A percentile compares a stretch with the other conserved stretches of the same genome.
These are phyloP conservation scores for Flammula alnicola DNA, from an alignment of 1,284 basidiomycete genomes.

Conservation along the genomic window DNA sequence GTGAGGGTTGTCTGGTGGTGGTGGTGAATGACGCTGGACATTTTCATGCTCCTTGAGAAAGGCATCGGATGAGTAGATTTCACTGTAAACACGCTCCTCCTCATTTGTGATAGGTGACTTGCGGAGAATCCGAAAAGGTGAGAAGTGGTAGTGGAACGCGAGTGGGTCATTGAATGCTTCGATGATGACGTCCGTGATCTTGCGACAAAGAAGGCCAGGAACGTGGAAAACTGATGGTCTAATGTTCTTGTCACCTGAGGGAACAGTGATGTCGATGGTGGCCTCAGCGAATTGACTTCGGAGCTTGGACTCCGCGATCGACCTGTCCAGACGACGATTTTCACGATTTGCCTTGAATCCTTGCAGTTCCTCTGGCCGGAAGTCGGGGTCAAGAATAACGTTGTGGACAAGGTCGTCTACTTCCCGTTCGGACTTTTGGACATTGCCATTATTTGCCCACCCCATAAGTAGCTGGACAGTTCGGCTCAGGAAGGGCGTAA, in stretches of 20 bases:
- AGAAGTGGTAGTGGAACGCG: conserved; percentile 29
- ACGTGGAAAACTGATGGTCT: conserved; percentile 24
- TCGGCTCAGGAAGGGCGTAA: neutral
- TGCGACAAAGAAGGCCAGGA: conserved; percentile 31
- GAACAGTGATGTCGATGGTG: conserved; percentile 30
- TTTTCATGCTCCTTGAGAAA: conserved; percentile 29
- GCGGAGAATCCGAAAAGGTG: conserved; percentile 32
- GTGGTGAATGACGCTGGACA: conserved; percentile 18
- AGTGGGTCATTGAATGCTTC: conserved; percentile 29
- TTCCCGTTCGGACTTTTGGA: conserved; percentile 21
- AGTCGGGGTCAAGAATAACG: conserved; percentile 21
- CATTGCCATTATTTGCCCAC: conserved; percentile 25
- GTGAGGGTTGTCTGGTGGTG: conserved; percentile 16
- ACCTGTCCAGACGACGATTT: conserved; percentile 10
- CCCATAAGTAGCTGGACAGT: conserved; percentile 15
- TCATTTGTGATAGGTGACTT: conserved; percentile 11
- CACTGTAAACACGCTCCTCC: conserved; percentile 25
- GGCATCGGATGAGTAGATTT: conserved; percentile 32
- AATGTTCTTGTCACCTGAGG: conserved; percentile 24
- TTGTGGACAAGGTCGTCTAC: conserved; percentile 22
- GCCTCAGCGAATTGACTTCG: conserved; percentile 15
- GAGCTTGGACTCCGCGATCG: conserved; percentile 5
- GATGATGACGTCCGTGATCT: conserved; percentile 29
- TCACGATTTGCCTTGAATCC: conserved; percentile 7
- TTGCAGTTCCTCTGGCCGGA: conserved; percentile 6